A percentile compares a stretch with the other conserved stretches of the same genome.
These are phyloP conservation scores for Remersonia thermophila DNA, from an alignment of 2,329 filamentous ascomycete species.

Conservation along the genomic window DNA sequence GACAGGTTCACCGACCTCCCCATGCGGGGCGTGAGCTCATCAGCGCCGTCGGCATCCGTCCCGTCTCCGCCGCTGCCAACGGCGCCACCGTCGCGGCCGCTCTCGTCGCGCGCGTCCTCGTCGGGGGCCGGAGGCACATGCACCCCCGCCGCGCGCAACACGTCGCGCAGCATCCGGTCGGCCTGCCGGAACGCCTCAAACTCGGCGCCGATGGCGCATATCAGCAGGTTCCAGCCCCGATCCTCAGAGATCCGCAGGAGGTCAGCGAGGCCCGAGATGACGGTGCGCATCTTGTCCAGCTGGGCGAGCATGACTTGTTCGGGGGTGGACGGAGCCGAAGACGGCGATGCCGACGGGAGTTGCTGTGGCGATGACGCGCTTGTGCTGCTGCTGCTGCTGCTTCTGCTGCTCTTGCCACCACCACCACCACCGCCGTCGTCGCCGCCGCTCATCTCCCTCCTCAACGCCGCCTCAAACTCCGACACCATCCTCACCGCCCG, in stretches of 20 bases:
- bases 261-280: slow-evolving; percentile 43
- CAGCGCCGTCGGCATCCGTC: neutral
- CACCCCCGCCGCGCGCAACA: slow-evolving; percentile 21
- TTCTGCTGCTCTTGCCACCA: neutral
- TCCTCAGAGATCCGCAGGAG: slow-evolving; percentile 43
- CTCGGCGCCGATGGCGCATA: slow-evolving; percentile 62
- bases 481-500: slow-evolving; percentile 46
- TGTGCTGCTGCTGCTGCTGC: slow-evolving; percentile 17
- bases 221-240: slow-evolving; percentile 60
- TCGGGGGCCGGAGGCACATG: slow-evolving; percentile 10
- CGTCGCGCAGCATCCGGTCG: slow-evolving; percentile 19
- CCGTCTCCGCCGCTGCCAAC: no score
- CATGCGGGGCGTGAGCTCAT: slow-evolving; percentile 12
- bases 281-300: slow-evolving; percentile 42
- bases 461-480: slow-evolving; percentile 52
- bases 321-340: slow-evolving; percentile 7
- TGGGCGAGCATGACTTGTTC: slow-evolving; percentile 33
- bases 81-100: no score
- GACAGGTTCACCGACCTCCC: slow-evolving; percentile 10
- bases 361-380: slow-evolving; percentile 15
- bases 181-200: slow-evolving; percentile 25
- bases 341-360: neutral
- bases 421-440: slow-evolving; percentile 4
- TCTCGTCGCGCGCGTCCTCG: slow-evolving; percentile 16
- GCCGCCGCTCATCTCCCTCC: slow-evolving; percentile 36